These are phyloP conservation scores for Amorphotheca resinae DNA, from an alignment of 495 filamentous ascomycete genomes.

Conservation along the genomic window DNA sequence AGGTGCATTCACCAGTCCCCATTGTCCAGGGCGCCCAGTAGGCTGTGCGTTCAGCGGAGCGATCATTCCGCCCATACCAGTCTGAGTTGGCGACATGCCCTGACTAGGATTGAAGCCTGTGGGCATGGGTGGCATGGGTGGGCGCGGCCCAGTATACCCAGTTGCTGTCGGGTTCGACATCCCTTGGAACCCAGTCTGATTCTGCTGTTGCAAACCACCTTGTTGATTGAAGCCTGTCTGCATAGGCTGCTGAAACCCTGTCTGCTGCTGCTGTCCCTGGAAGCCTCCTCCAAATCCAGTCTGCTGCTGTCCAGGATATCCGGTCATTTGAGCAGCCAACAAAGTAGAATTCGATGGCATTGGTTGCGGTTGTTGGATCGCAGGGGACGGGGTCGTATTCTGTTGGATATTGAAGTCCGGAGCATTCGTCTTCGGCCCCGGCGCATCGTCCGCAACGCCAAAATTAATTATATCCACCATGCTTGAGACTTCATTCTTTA, in stretches of 20 bases:
- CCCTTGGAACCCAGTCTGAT: constrained; percentile 42
- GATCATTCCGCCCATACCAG: constrained; percentile 34
- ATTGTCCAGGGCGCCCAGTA: constrained; percentile 93
- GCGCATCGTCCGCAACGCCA: constrained; percentile 67
- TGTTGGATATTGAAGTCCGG: constrained; percentile 65
- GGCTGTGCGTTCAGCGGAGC: constrained; percentile 77
- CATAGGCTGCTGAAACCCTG: constrained; percentile 30
- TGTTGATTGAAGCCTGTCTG: constrained; percentile 63
- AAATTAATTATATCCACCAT: constrained; percentile 99
- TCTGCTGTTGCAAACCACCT: constrained; percentile 40
- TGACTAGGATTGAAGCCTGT: constrained; percentile 54
- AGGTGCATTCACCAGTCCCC: constrained; percentile 94
- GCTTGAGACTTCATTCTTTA: constrained; percentile 94
- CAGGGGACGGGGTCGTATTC: constrained; percentile 52
- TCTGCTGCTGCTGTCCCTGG: constrained; percentile 11
- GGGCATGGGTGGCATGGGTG: constrained; percentile 93
- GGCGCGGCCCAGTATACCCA: constrained; percentile 62
- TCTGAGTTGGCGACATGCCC: constrained; percentile 52
- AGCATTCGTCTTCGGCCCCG: constrained; percentile 48
- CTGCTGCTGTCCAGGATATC: constrained; percentile 38
- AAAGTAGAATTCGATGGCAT: constrained; percentile 67
- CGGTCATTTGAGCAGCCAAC: constrained; percentile 65
- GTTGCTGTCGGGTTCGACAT: constrained; percentile 39
- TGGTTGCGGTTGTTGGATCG: constrained; percentile 79
- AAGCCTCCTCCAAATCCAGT: constrained; percentile 15